Evolutionary conservation across 2,329 filamentous ascomycete species (phyloP).

Genomic region (Cytospora piceae): DNA sequence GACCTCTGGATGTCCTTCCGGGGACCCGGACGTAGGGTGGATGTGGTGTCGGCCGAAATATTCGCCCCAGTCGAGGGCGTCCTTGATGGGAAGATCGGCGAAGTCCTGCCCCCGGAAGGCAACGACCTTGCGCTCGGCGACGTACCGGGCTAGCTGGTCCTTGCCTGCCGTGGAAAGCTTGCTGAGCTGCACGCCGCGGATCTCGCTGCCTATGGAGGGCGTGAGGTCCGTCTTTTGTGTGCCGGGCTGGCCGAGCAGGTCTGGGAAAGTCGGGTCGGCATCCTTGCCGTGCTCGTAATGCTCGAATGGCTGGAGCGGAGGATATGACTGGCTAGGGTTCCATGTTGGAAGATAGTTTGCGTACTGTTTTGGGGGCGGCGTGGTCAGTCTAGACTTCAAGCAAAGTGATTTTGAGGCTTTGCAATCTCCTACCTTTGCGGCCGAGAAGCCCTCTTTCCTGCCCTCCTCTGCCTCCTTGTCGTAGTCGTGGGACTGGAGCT

Average conservation of each 20-base stretch:
- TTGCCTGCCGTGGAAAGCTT: constrained; percentile 65
- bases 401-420: neutral
- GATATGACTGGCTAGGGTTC: constrained; percentile 61
- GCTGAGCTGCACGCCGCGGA: constrained; percentile 69
- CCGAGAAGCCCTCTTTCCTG: constrained; percentile 29
- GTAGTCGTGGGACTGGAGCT: constrained; percentile 28
- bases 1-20: constrained; percentile 69
- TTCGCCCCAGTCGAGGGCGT: constrained; percentile 65
- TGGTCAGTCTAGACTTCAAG: neutral
- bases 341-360: constrained; percentile 69
- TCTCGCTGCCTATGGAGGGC: constrained; percentile 68
- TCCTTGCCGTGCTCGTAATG: constrained; percentile 72
- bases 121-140: constrained; percentile 71
- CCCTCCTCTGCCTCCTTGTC: constrained; percentile 32
- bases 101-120: constrained; percentile 73
- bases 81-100: constrained; percentile 63
- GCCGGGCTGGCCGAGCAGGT: constrained; percentile 57
- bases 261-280: constrained; percentile 64
- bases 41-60: constrained; percentile 70
- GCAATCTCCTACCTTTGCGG: constrained; percentile 30
- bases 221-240: constrained; percentile 62
- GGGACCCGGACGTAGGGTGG: constrained; percentile 71
- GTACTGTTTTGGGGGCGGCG: constrained; percentile 46
- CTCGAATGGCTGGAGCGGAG: constrained; percentile 66
- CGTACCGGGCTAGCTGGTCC: constrained; percentile 70